Base-by-base conservation (phyloP, 208 protist genomes). In the Phytomonas sp. region DNA sequence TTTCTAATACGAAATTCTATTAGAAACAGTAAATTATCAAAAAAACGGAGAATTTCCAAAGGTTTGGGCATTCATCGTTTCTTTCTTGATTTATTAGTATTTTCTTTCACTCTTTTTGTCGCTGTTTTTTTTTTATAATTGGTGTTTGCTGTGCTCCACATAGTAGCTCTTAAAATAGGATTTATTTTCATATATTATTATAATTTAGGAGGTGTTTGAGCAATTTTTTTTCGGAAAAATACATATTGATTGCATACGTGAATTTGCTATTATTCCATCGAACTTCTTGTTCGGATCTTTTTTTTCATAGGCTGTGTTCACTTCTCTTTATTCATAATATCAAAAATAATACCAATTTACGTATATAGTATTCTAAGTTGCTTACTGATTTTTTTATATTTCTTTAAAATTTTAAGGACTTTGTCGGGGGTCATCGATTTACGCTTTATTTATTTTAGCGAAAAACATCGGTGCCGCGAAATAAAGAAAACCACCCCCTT, bases 11-110 rank as follows among this genome's bases (percentile, higher is more conserved):
- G 30, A 64, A 71, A 33, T 30, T 52, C 37, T 71, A 33, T 56
- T 31, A 63, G 29, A 70, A 67, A 73, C n/a, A 29, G 59, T 67
- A 59, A 52, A 65, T 60, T 45, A 59, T 23, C 59, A 76, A 75
- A 76, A 56, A 56, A 64, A 66, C 67, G 29, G 74, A 60, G 61
- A 40, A 60, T 62, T 19, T 34, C 63, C n/a, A 3, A 33, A 71
- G 40, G 33, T 4, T 68, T 29, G 11, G 19, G 30, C 3, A n/a
- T 19, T 63, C 60, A 29, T 32, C 19, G n/a, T 68, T 68, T 42
- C 23, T 70, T 49, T 74, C 56, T 32, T 70, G 16, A 10, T 49
- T 49, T 49, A 49, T 49, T 12, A 26, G 29, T 74, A 29, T 70
- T 33, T 62, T 52, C 61, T 73, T 23, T 67, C 60, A 4, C 7